phyloP scores from a whole-genome alignment of 768 basidiomycete genomes.

The Collybia nuda region DNA sequence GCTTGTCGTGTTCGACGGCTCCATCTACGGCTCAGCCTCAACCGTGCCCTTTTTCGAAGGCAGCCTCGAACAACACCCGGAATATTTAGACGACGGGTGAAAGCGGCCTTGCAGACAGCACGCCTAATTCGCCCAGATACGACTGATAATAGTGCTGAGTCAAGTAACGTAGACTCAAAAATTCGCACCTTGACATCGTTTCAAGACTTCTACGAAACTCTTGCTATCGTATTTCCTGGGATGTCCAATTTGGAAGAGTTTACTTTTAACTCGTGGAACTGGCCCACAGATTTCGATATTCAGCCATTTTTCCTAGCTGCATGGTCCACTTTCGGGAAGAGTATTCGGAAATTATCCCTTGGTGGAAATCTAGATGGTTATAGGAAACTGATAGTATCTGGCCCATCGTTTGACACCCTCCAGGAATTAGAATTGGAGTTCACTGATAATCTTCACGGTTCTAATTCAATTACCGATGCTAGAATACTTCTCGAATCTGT shows the following conservation, averaged over 20 bases:
- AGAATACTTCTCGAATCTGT: constrained; percentile 28
- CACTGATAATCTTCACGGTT: constrained; percentile 26
- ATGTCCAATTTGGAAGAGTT: constrained; percentile 32
- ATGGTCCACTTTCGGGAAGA: constrained; percentile 38
- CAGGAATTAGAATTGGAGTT: constrained; percentile 39
- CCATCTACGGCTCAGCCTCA: constrained; percentile 8
- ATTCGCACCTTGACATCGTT: constrained; percentile 17
- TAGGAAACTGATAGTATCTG: constrained; percentile 28
- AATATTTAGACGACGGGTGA: constrained; percentile 2
- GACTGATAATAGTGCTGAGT: neutral
- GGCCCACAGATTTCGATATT: constrained; percentile 27
- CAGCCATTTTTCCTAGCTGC: constrained; percentile 31
- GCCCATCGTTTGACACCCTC: constrained; percentile 28
- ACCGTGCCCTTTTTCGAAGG: neutral
- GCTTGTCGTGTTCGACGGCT: constrained; percentile 15
- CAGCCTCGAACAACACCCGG: constrained; percentile 1
- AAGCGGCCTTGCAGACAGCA: constrained; percentile 1
- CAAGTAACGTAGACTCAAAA: too few species aligned
- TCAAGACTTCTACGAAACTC: constrained; percentile 23
- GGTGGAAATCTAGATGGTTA: constrained; percentile 36
- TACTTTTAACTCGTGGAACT: constrained; percentile 40
- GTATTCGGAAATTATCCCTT: constrained; percentile 32
- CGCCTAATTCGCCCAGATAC: constrained; percentile 12
- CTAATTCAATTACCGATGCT: constrained; percentile 14
- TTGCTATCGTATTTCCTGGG: constrained; percentile 28